phyloP scores from a whole-genome alignment of 371 early-diverging fungal species.

The Haplosporangium sp. region DNA sequence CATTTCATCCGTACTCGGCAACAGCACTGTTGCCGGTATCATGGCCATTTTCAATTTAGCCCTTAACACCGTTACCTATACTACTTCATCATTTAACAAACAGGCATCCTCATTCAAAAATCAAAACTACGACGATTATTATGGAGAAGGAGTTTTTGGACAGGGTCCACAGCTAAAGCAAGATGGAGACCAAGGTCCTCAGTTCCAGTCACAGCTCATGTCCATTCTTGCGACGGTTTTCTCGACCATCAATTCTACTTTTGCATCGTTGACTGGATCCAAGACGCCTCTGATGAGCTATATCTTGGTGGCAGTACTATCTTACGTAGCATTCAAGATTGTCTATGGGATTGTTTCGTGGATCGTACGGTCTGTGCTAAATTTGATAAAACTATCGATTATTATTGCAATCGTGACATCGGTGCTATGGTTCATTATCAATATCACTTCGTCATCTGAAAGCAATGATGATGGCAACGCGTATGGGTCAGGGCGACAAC shows the following conservation, averaged over 20 bases:
- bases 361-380: slow-evolving; percentile 46
- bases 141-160: slow-evolving; percentile 8
- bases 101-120: slow-evolving; percentile 10
- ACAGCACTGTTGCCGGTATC: slow-evolving; percentile 40
- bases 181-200: background rate
- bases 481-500: slow-evolving; percentile 7
- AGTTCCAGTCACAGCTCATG: slow-evolving; percentile 23
- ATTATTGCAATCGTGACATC: slow-evolving; percentile 31
- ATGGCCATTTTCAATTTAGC: slow-evolving; percentile 37
- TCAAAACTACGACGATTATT: slow-evolving; percentile 9
- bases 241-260: slow-evolving; percentile 30
- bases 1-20: slow-evolving; percentile 40
- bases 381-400: slow-evolving; percentile 43
- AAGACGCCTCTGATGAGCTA: slow-evolving; percentile 48
- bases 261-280: slow-evolving; percentile 26
- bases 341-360: slow-evolving; percentile 39
- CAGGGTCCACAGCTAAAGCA: slow-evolving; percentile 4
- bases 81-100: slow-evolving; percentile 12
- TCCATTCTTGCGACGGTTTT: slow-evolving; percentile 19
- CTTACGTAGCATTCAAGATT: slow-evolving; percentile 39
- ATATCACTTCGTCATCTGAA: slow-evolving; percentile 21
- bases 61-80: slow-evolving; percentile 23
- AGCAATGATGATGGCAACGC: background rate
- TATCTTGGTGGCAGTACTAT: slow-evolving; percentile 30
- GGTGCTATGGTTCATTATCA: slow-evolving; percentile 45